A percentile compares a stretch with the other conserved stretches of the same genome.
Conservation (phyloP, 2,329 filamentous ascomycete genomes). For the Didymella arachidicola region DNA sequence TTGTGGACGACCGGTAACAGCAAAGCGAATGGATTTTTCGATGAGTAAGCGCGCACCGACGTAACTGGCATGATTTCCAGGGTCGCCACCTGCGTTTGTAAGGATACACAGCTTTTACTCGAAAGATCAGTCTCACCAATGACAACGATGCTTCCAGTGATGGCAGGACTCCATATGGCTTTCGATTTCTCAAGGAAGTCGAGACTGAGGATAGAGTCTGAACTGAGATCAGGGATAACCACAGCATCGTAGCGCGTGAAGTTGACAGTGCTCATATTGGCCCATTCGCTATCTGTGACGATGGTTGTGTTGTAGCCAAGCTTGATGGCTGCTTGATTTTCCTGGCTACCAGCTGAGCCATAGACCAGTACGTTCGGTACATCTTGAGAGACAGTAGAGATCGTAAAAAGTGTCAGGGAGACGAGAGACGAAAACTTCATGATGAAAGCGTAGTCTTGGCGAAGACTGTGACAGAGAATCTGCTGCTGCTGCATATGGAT, state of each 20-base stretch:
- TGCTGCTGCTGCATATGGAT: not conserved
- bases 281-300: not conserved
- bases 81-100: not conserved
- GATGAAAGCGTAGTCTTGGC: not conserved
- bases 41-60: not conserved
- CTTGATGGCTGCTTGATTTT: not conserved
- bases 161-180: not conserved
- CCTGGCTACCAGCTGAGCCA: not conserved
- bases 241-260: conserved; percentile 1
- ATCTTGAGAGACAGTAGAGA: not conserved
- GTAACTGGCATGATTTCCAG: not conserved
- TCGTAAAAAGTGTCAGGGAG: not conserved
- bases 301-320: conserved; percentile 1
- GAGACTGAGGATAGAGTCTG: not conserved
- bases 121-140: not conserved
- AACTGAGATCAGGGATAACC: conserved; percentile 2
- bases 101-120: not conserved
- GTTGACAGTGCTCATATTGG: conserved; percentile 1
- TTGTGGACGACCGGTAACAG: not conserved
- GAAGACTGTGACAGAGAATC: not conserved
- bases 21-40: not conserved
- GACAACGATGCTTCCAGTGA: conserved; percentile 2
- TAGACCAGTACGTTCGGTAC: not conserved
- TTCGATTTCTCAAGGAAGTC: conserved; percentile 1
- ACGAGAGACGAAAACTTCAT: not conserved